Base-by-base conservation (phyloP, 176 grass and related monocot species). In the Triticum timopheevii region DNA sequence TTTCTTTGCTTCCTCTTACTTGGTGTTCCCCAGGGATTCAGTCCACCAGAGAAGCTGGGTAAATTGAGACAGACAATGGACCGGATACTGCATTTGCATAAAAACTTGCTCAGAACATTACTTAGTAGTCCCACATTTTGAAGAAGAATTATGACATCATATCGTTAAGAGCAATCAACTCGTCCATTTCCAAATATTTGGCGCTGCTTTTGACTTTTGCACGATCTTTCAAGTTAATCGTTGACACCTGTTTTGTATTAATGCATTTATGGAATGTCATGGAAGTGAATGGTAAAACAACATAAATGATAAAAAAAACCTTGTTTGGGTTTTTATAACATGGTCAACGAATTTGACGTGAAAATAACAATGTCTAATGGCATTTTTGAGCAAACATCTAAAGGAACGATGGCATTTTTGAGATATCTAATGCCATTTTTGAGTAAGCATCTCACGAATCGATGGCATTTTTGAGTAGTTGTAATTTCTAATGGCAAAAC, bases 1-100 rank as follows among this genome's bases (percentile, higher is more conserved):
- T 98, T 93, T 93, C 75, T 88, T 86, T 88, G 92, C 69, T 98
- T 98, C 63, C 91, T 98, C 49, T 85, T 89, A 86, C 86, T 92
- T 83, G 97, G 97, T 80, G 94, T 85, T 83, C 97, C 97, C 97
- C 97, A 98, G 61, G 97, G 96, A 78, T 98, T 98, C 47, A 98
- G 82, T 85, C 97, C 97, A 76, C 97, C 97, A 68, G 97, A 98
- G 80, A 98, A 98, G 85, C 97, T 98, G 47, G 97, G 97, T 83
- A 98, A 84, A 89, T 88, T 98, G 65, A 98, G 97, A 88, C 97
- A 98, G 58, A 96, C 92, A 82, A 98, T 91, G 6, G 97, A 98
- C 85, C 94, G 85, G 39, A 98, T 94, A 91, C 97, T 98, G 97
- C 82, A 96, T 91, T 86, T 73, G 35, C 25, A 39, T 63, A 80